Base-by-base conservation (phyloP, 129 eudicot genomes). In the Flaveria bidentis region DNA sequence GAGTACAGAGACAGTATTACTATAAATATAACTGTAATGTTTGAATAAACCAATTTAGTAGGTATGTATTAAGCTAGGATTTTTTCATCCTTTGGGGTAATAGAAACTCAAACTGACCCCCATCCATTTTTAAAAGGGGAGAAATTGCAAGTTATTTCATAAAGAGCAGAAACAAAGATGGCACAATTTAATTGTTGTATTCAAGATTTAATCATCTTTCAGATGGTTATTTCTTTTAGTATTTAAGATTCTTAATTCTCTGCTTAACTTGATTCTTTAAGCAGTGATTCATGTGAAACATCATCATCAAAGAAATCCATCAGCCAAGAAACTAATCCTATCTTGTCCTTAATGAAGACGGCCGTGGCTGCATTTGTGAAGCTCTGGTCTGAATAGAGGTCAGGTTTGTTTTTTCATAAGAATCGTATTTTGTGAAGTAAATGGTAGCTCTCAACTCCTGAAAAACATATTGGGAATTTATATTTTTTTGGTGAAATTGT, bases 251-350 rank as follows among this genome's bases (percentile, higher is more conserved):
- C 30, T 41, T 42, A 49, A 41, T 42, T 39, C 16, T 78, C 20
- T 60, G 53, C 65, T 75, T 47, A 17, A 67, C 42, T 28, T 69
- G 50, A 57, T 53, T n/a, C 36, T 63, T 65, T 76, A 61, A 39
- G 67, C 91, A 92, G 93, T 26, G 87, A 80, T 81, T 85, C 92
- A 6, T 72, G 80, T 89, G 84, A 87, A 82, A 80, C 83, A 63
- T 28, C 76, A 56, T 18, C 44, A 80, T 65, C 89, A 39, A 71
- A 57, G 72, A 86, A 83, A 76, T 67, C 85, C 42, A 62, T 58
- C 33, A 69, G 69, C 47, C 76, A 66, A 23, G 88, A 86, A 82
- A 67, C 63, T 18, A 92, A 86, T 66, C 84, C 90, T 2, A 63
- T 88, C 18, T 25, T 86, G 73, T 82, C 85, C 36, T 77, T 84